These are phyloP conservation scores for Saturnispora quitensis DNA, from an alignment of 805 yeast species.

Conservation along the genomic window DNA sequence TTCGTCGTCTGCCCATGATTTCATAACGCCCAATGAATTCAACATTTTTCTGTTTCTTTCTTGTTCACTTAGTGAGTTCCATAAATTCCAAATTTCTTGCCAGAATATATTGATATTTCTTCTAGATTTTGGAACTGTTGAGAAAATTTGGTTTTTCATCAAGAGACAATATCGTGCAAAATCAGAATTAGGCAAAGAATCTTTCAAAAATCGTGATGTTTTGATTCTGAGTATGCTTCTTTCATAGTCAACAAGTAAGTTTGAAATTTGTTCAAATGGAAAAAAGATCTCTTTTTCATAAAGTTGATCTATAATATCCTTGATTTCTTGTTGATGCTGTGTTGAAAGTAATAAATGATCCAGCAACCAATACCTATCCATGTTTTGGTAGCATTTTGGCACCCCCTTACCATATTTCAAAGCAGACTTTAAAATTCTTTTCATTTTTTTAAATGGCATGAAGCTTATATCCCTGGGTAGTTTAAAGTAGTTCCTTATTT, in stretches of 20 bases:
- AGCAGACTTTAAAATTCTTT: conserved; percentile 11
- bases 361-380: conserved; percentile 8
- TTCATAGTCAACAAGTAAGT: conserved; percentile 6
- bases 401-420: conserved; percentile 11
- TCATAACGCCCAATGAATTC: conserved; percentile 9
- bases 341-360: conserved; percentile 12
- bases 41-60: conserved; percentile 15
- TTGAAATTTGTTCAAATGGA: conserved; percentile 12
- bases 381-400: background rate
- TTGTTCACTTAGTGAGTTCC: conserved; percentile 14
- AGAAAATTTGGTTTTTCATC: conserved; percentile 14
- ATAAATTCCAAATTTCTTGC: conserved; percentile 19
- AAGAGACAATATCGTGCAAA: conserved; percentile 23
- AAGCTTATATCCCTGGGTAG: conserved; percentile 19
- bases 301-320: conserved; percentile 6
- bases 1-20: conserved; percentile 19
- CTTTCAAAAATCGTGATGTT: conserved; percentile 15
- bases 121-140: conserved; percentile 15
- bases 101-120: conserved; percentile 19
- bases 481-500: conserved; percentile 18
- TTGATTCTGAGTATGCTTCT: conserved; percentile 1
- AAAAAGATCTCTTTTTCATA: background rate
- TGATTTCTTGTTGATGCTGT: conserved; percentile 8
- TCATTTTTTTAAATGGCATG: conserved; percentile 17
- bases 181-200: conserved; percentile 21